Percentiles rank a stretch among this genome's conserved stretches.
Evolutionary conservation across 495 filamentous ascomycete species (phyloP).

Genomic region (Hypoxylon lienhwacheense): DNA sequence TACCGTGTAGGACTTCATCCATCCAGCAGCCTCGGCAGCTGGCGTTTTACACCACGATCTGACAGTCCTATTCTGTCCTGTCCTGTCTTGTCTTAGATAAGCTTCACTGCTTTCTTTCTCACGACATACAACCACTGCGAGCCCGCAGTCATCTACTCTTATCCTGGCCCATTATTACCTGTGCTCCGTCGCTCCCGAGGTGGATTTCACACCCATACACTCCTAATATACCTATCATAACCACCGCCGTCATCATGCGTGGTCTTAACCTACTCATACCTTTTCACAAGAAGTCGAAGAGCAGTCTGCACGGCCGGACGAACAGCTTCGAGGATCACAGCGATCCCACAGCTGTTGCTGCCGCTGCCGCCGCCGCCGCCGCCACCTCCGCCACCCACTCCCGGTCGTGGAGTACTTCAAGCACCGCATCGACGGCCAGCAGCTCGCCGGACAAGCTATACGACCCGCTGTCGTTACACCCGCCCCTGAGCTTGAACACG

Average conservation of each 20-base stretch:
- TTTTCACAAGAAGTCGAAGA: slow-evolving; percentile 37
- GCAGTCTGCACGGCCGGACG: slow-evolving; percentile 14
- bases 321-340: slow-evolving; percentile 24
- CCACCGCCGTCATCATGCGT: slow-evolving; percentile 23
- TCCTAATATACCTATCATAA: not conserved
- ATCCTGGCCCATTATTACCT: slow-evolving; percentile 16
- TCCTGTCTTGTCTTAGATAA: slow-evolving; percentile 7
- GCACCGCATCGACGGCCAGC: slow-evolving; percentile 26
- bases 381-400: slow-evolving; percentile 17
- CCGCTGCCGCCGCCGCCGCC: too few species aligned
- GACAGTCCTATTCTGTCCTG: too few species aligned
- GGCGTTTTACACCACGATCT: slow-evolving; percentile 3
- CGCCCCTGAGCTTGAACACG: slow-evolving; percentile 36
- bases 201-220: not conserved
- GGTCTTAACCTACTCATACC: slow-evolving; percentile 23
- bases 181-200: not conserved
- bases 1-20: slow-evolving; percentile 6
- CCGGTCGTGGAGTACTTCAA: slow-evolving; percentile 36
- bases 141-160: slow-evolving; percentile 9
- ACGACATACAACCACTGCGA: slow-evolving; percentile 11
- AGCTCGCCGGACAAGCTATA: slow-evolving; percentile 15
- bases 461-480: slow-evolving; percentile 39
- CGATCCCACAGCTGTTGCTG: too few species aligned
- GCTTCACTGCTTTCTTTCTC: slow-evolving; percentile 15
- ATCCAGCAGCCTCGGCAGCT: slow-evolving; percentile 20